phyloP scores from a whole-genome alignment of 208 protist species.

The Leishmania amazonensis region DNA sequence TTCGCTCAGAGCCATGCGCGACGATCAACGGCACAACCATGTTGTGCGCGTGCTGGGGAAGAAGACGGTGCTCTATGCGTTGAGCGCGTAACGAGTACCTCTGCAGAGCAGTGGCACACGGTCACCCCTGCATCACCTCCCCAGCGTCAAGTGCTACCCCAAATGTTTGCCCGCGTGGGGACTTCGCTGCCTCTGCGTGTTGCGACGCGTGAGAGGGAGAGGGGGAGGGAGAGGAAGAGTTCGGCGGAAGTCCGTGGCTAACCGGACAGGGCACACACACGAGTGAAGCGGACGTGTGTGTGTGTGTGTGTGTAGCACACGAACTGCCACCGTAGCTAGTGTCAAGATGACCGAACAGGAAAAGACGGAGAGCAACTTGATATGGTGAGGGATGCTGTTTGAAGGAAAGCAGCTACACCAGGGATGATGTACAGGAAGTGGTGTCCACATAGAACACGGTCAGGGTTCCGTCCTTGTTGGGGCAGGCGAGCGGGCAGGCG shows the following conservation, averaged over 20 bases:
- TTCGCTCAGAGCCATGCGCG: neutral
- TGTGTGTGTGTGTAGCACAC: too few relatives aligned
- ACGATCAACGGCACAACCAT: neutral
- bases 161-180: neutral
- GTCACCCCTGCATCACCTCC: neutral
- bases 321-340: neutral
- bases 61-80: neutral
- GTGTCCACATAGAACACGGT: neutral
- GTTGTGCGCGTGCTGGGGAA: neutral
- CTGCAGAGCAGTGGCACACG: neutral
- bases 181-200: neutral
- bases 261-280: neutral
- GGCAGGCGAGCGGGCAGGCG: too few relatives aligned
- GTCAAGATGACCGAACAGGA: neutral
- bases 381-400: neutral
- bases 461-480: neutral
- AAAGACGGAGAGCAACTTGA: neutral
- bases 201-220: neutral
- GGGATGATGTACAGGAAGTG: neutral
- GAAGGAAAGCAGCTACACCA: neutral
- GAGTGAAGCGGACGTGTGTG: neutral
- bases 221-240: neutral
- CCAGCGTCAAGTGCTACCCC: neutral
- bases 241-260: neutral
- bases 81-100: too few relatives aligned